These are phyloP conservation scores for Suillus placidus DNA, from an alignment of 768 basidiomycete genomes.

Conservation along the genomic window DNA sequence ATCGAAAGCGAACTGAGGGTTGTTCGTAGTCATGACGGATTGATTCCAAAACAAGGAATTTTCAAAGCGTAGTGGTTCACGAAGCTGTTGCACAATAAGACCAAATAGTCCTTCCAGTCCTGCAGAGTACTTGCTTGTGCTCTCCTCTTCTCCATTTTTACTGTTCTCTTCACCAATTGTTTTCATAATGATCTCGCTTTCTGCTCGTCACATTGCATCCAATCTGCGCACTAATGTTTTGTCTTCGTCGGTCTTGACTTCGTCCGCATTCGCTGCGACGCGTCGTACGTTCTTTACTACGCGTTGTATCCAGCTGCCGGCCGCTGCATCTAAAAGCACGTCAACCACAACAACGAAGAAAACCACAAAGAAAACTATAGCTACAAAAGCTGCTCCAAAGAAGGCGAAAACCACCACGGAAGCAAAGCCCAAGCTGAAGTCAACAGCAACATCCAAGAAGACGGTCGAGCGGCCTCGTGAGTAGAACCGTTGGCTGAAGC, in stretches of 20 bases:
- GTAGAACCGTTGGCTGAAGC: slow-evolving; percentile 5
- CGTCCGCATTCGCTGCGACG: slow-evolving; percentile 11
- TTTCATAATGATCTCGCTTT: slow-evolving; percentile 19
- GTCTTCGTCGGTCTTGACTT: slow-evolving; percentile 2
- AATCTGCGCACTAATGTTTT: neutral
- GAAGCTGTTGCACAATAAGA: slow-evolving; percentile 8
- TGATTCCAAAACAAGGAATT: slow-evolving; percentile 6
- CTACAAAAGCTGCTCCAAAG: slow-evolving; percentile 13
- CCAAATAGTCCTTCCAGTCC: slow-evolving; percentile 11
- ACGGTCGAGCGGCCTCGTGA: slow-evolving; percentile 18
- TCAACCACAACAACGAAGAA: slow-evolving; percentile 7
- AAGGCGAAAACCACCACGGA: slow-evolving; percentile 9
- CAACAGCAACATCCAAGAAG: slow-evolving; percentile 13
- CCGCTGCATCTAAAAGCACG: slow-evolving; percentile 9
- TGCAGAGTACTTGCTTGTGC: neutral
- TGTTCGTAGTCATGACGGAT: slow-evolving; percentile 10
- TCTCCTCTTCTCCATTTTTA: neutral
- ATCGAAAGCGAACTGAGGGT: slow-evolving; percentile 26
- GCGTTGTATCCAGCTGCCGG: slow-evolving; percentile 18
- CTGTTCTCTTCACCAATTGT: slow-evolving; percentile 1
- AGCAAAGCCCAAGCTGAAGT: slow-evolving; percentile 13
- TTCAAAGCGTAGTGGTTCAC: slow-evolving; percentile 4
- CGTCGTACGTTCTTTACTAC: slow-evolving; percentile 33
- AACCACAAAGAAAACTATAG: slow-evolving; percentile 11
- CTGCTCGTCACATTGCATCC: slow-evolving; percentile 15